phyloP scores from a whole-genome alignment of 345 rosid species.

The Eutrema yunnanense region DNA sequence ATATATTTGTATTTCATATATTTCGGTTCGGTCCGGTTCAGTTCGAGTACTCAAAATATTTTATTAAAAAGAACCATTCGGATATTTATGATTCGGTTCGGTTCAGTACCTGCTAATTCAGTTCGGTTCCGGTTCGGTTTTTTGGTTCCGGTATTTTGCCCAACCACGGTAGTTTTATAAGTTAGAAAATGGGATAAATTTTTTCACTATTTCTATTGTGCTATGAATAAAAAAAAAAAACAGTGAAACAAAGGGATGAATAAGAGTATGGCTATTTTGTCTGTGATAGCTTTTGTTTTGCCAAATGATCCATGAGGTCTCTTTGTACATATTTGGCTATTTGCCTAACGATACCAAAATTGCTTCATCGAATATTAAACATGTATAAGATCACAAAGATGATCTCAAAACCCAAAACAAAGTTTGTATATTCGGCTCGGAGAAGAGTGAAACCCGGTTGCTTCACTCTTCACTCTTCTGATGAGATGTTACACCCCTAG shows the following conservation, averaged over 20 bases:
- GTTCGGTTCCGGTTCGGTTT: too few relatives aligned
- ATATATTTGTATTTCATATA: too few relatives aligned
- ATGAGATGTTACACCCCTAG: not conserved
- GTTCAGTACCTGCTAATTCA: too few relatives aligned
- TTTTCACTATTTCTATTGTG: not conserved
- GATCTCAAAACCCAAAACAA: not conserved
- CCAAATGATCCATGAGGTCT: conserved; percentile 15
- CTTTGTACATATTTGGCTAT: conserved; percentile 16
- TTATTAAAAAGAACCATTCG: too few relatives aligned
- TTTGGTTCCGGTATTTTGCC: too few relatives aligned
- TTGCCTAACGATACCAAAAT: conserved; percentile 17
- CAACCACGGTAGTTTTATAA: too few relatives aligned
- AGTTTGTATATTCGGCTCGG: not conserved
- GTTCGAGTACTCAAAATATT: too few relatives aligned
- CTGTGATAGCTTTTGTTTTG: conserved; percentile 7
- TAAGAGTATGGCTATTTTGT: not conserved
- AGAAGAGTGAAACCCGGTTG: not conserved
- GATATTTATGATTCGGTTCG: too few relatives aligned
- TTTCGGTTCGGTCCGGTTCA: too few relatives aligned
- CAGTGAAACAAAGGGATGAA: too few relatives aligned
- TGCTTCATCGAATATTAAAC: conserved; percentile 9
- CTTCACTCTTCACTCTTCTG: not conserved
- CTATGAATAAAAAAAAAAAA: not conserved
- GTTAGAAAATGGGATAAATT: not conserved
- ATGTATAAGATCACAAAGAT: conserved; percentile 14